A percentile compares a stretch with the other conserved stretches of the same genome.
Evolutionary conservation across 1,284 basidiomycete genomes (phyloP).

Genomic region (Fistulinella staudtii): DNA sequence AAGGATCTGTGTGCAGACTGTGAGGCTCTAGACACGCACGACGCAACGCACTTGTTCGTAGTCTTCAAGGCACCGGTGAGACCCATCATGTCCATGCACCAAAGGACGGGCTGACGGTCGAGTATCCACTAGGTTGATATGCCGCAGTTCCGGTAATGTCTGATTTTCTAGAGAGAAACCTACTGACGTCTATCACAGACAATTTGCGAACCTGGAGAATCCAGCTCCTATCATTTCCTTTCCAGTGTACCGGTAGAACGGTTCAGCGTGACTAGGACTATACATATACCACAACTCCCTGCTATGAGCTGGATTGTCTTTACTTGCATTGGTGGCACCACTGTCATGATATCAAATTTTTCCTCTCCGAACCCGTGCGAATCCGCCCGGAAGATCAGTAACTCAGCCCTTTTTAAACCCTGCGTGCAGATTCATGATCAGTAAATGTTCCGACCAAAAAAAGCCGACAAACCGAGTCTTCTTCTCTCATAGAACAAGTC

Average conservation of each 20-base stretch:
- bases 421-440: slow-evolving; percentile 29
- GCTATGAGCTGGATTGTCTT: not conserved
- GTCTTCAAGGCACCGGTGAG: slow-evolving; percentile 79
- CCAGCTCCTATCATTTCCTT: slow-evolving; percentile 58
- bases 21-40: slow-evolving; percentile 74
- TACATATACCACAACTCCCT: slow-evolving; percentile 6
- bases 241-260: slow-evolving; percentile 48
- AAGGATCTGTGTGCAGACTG: slow-evolving; percentile 80
- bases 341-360: slow-evolving; percentile 10
- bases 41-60: slow-evolving; percentile 77
- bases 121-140: slow-evolving; percentile 50
- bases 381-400: too few relatives aligned
- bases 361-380: not conserved
- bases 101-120: slow-evolving; percentile 2
- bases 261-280: slow-evolving; percentile 1
- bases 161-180: not conserved
- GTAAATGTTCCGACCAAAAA: not conserved
- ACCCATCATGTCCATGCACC: slow-evolving; percentile 2
- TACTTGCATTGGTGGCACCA: slow-evolving; percentile 3
- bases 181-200: slow-evolving; percentile 36
- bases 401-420: slow-evolving; percentile 76
- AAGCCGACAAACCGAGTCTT: slow-evolving; percentile 43
- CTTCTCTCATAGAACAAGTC: slow-evolving; percentile 88
- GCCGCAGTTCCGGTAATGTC: slow-evolving; percentile 48
- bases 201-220: slow-evolving; percentile 57